Evolutionary conservation across 345 rosid species (phyloP).

Genomic region (Pseudoturritis turrita): DNA sequence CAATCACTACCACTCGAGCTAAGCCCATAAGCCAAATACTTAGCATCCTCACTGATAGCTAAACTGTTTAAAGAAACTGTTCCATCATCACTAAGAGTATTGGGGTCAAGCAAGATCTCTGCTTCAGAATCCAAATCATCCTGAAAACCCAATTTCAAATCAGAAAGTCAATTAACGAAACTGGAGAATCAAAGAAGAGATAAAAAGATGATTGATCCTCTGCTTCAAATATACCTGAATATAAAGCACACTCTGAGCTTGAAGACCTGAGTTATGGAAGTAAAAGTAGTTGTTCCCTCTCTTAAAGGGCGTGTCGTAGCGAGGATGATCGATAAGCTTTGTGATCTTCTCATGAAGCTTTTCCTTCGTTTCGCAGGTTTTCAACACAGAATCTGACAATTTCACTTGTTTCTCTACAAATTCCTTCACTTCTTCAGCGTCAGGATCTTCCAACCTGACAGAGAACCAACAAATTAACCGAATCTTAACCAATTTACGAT

Average conservation of each 20-base stretch:
- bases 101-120: constrained; percentile 87
- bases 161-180: neutral
- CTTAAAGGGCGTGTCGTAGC: constrained; percentile 63
- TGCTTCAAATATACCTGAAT: constrained; percentile 46
- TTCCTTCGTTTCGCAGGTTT: constrained; percentile 51
- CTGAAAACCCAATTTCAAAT: constrained; percentile 29
- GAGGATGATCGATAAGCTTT: constrained; percentile 70
- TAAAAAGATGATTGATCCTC: neutral
- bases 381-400: constrained; percentile 55
- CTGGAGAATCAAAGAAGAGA: neutral
- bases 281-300: constrained; percentile 68
- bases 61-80: constrained; percentile 56
- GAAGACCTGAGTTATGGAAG: constrained; percentile 87
- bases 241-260: constrained; percentile 72
- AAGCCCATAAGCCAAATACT: constrained; percentile 72
- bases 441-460: constrained; percentile 88
- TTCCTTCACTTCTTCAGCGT: constrained; percentile 67
- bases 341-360: constrained; percentile 63
- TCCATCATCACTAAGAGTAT: constrained; percentile 80
- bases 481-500: neutral
- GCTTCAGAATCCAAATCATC: constrained; percentile 68
- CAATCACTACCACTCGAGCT: constrained; percentile 95
- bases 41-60: constrained; percentile 68
- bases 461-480: neutral
- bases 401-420: constrained; percentile 71